A percentile compares a stretch with the other conserved stretches of the same genome.
These are phyloP conservation scores for Pythium sukuiense DNA, from an alignment of 352 stramenopile species.

Conservation along the genomic window DNA sequence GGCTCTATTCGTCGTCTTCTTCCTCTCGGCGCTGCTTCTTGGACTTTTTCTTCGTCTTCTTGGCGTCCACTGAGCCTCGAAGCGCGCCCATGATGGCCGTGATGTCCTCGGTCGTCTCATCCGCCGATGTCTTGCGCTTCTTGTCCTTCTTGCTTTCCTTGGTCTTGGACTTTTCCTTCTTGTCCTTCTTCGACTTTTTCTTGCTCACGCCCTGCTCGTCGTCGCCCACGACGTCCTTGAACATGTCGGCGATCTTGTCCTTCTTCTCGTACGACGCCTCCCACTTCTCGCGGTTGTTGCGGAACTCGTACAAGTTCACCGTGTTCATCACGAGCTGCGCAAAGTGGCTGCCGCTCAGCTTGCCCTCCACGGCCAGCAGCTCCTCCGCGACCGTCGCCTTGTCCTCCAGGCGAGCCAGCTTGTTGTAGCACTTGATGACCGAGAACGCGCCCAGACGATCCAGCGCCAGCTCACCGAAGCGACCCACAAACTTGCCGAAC, in stretches of 20 bases:
- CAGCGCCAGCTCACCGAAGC: slow-evolving; percentile 66
- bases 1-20: background rate
- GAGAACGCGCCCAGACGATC: slow-evolving; percentile 78
- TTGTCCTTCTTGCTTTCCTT: slow-evolving; percentile 22
- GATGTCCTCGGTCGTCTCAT: slow-evolving; percentile 50
- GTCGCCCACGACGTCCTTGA: slow-evolving; percentile 66
- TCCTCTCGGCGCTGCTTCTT: slow-evolving; percentile 34
- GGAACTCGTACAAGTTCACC: slow-evolving; percentile 78
- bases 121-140: slow-evolving; percentile 34
- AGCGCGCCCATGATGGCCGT: slow-evolving; percentile 67
- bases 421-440: slow-evolving; percentile 84
- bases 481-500: slow-evolving; percentile 67
- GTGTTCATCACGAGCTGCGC: slow-evolving; percentile 82
- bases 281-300: slow-evolving; percentile 79
- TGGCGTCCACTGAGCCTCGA: slow-evolving; percentile 22
- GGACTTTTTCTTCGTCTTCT: slow-evolving; percentile 37
- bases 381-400: slow-evolving; percentile 75
- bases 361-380: slow-evolving; percentile 63
- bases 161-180: slow-evolving; percentile 26
- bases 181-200: slow-evolving; percentile 14
- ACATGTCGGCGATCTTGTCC: slow-evolving; percentile 75
- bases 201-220: slow-evolving; percentile 24
- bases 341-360: slow-evolving; percentile 78
- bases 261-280: slow-evolving; percentile 74
- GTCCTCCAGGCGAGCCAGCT: slow-evolving; percentile 43